Conservation (phyloP, 2,329 filamentous ascomycete genomes). For the Aureobasidium pullulans region DNA sequence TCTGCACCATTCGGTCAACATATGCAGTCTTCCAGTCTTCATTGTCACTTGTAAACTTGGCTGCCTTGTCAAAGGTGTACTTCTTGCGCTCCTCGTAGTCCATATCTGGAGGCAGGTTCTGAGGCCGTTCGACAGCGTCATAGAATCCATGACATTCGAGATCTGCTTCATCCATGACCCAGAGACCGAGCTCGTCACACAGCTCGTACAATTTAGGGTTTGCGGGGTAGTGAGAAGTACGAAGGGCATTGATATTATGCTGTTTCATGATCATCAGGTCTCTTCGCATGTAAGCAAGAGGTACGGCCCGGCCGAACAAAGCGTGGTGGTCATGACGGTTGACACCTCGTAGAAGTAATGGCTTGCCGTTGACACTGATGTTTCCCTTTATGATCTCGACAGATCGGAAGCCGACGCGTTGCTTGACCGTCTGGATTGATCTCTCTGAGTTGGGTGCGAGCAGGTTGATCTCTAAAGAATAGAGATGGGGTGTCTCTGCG, state of each 20-base stretch:
- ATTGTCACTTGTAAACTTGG: conserved; percentile 55
- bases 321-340: conserved; percentile 68
- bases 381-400: conserved; percentile 56
- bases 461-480: conserved; percentile 37
- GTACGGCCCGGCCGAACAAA: conserved; percentile 54
- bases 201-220: conserved; percentile 53
- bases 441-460: conserved; percentile 25
- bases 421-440: conserved; percentile 36
- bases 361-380: conserved; percentile 55
- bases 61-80: conserved; percentile 47
- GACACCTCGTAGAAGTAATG: conserved; percentile 55
- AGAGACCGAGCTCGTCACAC: conserved; percentile 59
- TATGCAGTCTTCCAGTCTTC: conserved; percentile 57
- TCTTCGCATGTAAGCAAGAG: conserved; percentile 51
- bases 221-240: conserved; percentile 62
- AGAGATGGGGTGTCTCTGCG: conserved; percentile 58
- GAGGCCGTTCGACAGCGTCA: conserved; percentile 23
- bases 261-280: conserved; percentile 63
- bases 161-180: conserved; percentile 53
- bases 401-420: conserved; percentile 56
- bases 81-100: conserved; percentile 55
- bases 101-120: conserved; percentile 28
- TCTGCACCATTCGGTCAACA: conserved; percentile 56
- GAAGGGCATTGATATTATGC: conserved; percentile 64
- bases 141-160: conserved; percentile 42